Evolutionary conservation across 805 yeast species (phyloP).

Genomic region (Wickerhamiella australiensis): DNA sequence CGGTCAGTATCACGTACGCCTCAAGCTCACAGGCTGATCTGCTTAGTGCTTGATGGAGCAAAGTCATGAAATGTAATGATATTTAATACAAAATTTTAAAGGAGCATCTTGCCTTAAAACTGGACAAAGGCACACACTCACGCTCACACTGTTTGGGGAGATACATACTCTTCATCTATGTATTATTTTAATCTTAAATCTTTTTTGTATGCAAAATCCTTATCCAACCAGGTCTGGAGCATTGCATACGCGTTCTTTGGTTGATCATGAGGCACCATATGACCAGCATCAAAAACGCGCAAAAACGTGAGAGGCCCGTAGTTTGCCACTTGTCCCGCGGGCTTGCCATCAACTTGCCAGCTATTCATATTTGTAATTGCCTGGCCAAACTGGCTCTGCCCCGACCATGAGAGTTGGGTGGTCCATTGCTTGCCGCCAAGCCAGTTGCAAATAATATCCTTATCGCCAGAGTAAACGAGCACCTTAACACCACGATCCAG

Average conservation of each 20-base stretch:
- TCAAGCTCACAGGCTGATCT: conserved; percentile 3
- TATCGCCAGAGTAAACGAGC: conserved; percentile 87
- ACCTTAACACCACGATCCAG: conserved; percentile 67
- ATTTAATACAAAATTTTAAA: too few species aligned
- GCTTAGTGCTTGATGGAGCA: background rate
- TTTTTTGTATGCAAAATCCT: conserved; percentile 4
- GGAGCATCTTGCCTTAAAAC: background rate
- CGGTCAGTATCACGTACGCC: conserved; percentile 23
- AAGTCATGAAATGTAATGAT: too few species aligned
- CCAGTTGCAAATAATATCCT: conserved; percentile 94
- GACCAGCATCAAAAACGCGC: conserved; percentile 74
- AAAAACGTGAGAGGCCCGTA: conserved; percentile 60
- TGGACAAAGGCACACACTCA: background rate
- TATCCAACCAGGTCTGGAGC: conserved; percentile 58
- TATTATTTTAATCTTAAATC: background rate
- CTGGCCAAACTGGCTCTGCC: conserved; percentile 31
- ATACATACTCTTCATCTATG: background rate
- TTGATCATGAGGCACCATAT: conserved; percentile 85
- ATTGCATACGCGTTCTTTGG: conserved; percentile 59
- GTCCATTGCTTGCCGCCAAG: conserved; percentile 87
- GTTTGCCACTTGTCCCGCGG: conserved; percentile 60
- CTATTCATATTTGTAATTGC: conserved; percentile 35
- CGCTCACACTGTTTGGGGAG: background rate
- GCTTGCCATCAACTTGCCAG: conserved; percentile 29
- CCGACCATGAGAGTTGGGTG: conserved; percentile 48